Base-by-base conservation (phyloP, 768 basidiomycete genomes). In the Bullera alba region DNA sequence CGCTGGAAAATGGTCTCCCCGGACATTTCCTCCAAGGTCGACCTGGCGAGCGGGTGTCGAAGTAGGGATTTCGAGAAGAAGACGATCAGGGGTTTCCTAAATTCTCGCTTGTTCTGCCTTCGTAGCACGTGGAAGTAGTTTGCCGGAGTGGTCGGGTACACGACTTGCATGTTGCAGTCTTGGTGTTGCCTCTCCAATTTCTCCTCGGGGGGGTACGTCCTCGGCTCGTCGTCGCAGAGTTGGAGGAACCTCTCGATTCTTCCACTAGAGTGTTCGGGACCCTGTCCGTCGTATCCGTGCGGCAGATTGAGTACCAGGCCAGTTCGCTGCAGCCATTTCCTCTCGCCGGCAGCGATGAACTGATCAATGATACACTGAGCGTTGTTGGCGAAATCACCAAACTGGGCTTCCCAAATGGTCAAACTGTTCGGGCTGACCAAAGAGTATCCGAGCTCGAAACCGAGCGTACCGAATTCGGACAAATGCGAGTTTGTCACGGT, bases 131-230 rank as follows among this genome's bases (percentile, higher is more conserved):
- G 92, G 87, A 90, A 95, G 73, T 93, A 93, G 78, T 93, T 96
- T 44, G 91, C 86, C 6, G 95, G 92, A 0, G 93, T 93, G 22
- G 91, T 91, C 4, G 91, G 87, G 75, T 97, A 97, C 25, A 93
- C 89, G 59, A 99, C 85, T 75, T 97, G 95, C 88, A 97, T 89
- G 71, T 97, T 99, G 75, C 92, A 95, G 72, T 99, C 95, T 76
- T 99, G 95, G 69, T 96, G 91, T 65, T 95, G 91, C 41, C 95
- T 77, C 67, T 91, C 88, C 53, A 92, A 75, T 77, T 93, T 95
- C 74, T 92, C 82, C 1, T 80, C 80, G 0, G 83, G 82, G 1
- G 93, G 93, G 82, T 82, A 96, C 53, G 84, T 72, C 70, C 90
- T 79, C 5, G 93, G 93, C 70, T 99, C 91, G 63, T 99, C 93